phyloP scores from a whole-genome alignment of 768 basidiomycete species.

The Chiua virens region DNA sequence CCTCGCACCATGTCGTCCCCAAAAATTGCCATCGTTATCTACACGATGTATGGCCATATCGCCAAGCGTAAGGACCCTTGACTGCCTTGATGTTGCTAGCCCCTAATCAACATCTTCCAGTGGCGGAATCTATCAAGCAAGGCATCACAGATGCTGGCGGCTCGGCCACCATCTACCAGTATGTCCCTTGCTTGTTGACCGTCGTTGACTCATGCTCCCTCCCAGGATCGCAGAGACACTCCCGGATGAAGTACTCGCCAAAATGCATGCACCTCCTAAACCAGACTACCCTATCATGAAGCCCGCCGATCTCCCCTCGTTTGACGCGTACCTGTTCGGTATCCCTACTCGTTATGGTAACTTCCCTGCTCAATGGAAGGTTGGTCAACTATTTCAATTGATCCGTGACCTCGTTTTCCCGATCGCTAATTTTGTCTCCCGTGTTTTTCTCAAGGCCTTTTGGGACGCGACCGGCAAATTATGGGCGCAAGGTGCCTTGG shows the following conservation, averaged over 20 bases:
- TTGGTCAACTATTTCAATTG: slow-evolving; percentile 21
- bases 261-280: slow-evolving; percentile 73
- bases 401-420: background rate
- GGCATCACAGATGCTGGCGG: slow-evolving; percentile 54
- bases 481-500: slow-evolving; percentile 58
- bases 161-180: slow-evolving; percentile 54
- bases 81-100: background rate
- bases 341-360: slow-evolving; percentile 81
- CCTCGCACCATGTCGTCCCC: slow-evolving; percentile 45
- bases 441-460: slow-evolving; percentile 46
- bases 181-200: slow-evolving; percentile 18
- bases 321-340: slow-evolving; percentile 76
- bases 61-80: slow-evolving; percentile 48
- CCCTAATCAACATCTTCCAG: slow-evolving; percentile 35
- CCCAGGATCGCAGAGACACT: slow-evolving; percentile 81
- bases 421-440: slow-evolving; percentile 2
- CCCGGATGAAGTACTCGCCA: slow-evolving; percentile 57
- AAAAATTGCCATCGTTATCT: slow-evolving; percentile 69
- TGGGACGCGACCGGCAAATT: slow-evolving; percentile 75
- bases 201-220: background rate
- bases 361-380: slow-evolving; percentile 81
- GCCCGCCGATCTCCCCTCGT: slow-evolving; percentile 51
- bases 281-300: slow-evolving; percentile 68
- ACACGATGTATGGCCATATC: slow-evolving; percentile 75
- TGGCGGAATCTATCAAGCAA: slow-evolving; percentile 53